Percentiles rank a stretch among this genome's conserved stretches.
Conservation (phyloP, 768 basidiomycete genomes). For the Leccinellum albellum region DNA sequence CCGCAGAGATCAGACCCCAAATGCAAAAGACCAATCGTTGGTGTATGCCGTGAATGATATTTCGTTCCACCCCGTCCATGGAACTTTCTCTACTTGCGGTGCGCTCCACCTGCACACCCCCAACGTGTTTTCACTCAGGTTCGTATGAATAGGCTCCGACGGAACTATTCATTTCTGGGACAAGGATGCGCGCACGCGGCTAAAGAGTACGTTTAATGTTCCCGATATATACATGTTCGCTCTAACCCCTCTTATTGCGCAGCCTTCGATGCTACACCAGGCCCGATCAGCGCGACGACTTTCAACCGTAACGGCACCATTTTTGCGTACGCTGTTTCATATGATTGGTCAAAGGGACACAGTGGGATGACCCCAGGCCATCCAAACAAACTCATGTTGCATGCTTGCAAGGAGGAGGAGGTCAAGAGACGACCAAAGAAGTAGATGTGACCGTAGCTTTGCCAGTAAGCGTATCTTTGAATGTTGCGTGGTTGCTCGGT, state of each 20-base stretch:
- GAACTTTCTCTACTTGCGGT: conserved; percentile 83
- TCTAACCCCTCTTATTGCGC: conserved; percentile 6
- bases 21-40: conserved; percentile 58
- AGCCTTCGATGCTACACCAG: conserved; percentile 73
- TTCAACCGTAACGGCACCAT: conserved; percentile 89
- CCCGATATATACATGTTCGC: not conserved
- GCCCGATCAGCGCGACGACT: conserved; percentile 72
- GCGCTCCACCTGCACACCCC: conserved; percentile 22
- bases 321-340: conserved; percentile 89
- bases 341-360: conserved; percentile 93
- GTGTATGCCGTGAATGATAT: conserved; percentile 86
- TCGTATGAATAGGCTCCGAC: conserved; percentile 55
- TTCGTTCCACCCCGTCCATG: conserved; percentile 78
- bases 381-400: conserved; percentile 80
- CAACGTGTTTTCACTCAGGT: conserved; percentile 19
- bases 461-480: conserved; percentile 3
- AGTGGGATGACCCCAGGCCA: conserved; percentile 69
- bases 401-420: conserved; percentile 84
- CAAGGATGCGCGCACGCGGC: conserved; percentile 84
- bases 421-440: conserved; percentile 59
- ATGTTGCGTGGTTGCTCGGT: conserved; percentile 4
- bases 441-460: conserved; percentile 10
- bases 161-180: conserved; percentile 94
- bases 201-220: conserved; percentile 63
- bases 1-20: conserved; percentile 54